Evolutionary conservation across 345 rosid species (phyloP).

Genomic region (Reutealis trisperma): DNA sequence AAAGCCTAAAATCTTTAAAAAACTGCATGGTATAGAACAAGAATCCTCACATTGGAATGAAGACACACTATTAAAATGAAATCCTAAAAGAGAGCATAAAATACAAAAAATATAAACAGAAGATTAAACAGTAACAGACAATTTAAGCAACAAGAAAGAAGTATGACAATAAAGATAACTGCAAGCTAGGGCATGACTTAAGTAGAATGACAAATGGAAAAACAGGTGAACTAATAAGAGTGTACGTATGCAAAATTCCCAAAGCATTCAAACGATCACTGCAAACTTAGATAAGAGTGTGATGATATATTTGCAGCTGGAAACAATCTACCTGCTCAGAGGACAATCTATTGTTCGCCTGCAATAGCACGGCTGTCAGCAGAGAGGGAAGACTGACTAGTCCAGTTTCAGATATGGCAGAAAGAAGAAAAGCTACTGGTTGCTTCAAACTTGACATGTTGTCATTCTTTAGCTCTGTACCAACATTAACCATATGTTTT

Average conservation of each 20-base stretch:
- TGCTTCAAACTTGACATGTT: conserved; percentile 40
- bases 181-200: neutral
- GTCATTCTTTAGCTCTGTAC: conserved; percentile 29
- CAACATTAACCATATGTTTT: conserved; percentile 24
- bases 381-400: conserved; percentile 76
- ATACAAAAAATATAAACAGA: neutral
- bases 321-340: conserved; percentile 56
- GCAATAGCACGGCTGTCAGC: conserved; percentile 70
- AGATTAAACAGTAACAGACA: neutral
- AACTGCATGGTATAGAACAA: neutral
- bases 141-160: neutral
- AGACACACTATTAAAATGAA: neutral
- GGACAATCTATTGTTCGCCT: conserved; percentile 65
- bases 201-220: neutral
- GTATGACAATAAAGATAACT: neutral
- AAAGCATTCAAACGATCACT: neutral
- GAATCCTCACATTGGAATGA: neutral
- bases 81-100: neutral
- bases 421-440: conserved; percentile 51
- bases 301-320: neutral
- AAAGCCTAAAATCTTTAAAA: neutral
- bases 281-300: neutral
- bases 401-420: conserved; percentile 73
- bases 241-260: neutral
- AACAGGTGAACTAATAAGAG: neutral